These are phyloP conservation scores for Ambrosia hybrid DNA, from an alignment of 140 eudicot genomes.

Conservation along the genomic window DNA sequence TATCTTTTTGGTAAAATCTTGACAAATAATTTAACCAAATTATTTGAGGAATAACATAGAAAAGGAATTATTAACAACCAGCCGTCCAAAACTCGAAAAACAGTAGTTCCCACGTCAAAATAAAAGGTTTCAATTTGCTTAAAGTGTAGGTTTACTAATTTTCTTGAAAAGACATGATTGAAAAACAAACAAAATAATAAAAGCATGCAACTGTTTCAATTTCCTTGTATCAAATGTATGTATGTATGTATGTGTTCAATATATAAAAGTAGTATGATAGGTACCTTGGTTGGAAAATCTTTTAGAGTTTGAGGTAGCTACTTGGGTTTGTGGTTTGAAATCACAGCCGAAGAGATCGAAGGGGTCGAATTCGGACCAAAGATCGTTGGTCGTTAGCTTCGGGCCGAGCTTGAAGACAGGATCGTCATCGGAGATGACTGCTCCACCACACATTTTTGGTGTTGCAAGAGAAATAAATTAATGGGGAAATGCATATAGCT, in stretches of 20 bases:
- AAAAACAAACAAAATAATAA: neutral
- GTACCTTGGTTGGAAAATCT: constrained; percentile 42
- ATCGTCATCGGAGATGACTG: constrained; percentile 62
- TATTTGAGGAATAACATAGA: neutral
- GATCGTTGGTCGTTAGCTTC: constrained; percentile 51
- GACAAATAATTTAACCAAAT: neutral
- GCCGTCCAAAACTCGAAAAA: constrained; percentile 16
- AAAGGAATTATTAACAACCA: no score
- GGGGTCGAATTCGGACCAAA: constrained; percentile 56
- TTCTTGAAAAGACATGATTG: neutral
- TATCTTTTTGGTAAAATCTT: no score
- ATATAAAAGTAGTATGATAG: constrained; percentile 21
- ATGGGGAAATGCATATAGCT: neutral
- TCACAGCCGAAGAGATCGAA: constrained; percentile 41
- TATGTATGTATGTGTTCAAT: neutral
- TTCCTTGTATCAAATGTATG: no score
- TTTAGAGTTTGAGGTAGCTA: constrained; percentile 16
- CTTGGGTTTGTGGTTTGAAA: constrained; percentile 28
- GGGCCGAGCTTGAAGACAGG: constrained; percentile 42
- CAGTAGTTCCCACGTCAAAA: constrained; percentile 21
- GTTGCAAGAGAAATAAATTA: constrained; percentile 14
- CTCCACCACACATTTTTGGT: constrained; percentile 80
- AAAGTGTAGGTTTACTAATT: constrained; percentile 17
- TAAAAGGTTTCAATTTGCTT: constrained; percentile 18
- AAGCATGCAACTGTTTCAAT: neutral